A percentile compares a stretch with the other conserved stretches of the same genome.
phyloP scores from a whole-genome alignment of 805 yeast genomes.

The Pichia thaimueangensis region DNA sequence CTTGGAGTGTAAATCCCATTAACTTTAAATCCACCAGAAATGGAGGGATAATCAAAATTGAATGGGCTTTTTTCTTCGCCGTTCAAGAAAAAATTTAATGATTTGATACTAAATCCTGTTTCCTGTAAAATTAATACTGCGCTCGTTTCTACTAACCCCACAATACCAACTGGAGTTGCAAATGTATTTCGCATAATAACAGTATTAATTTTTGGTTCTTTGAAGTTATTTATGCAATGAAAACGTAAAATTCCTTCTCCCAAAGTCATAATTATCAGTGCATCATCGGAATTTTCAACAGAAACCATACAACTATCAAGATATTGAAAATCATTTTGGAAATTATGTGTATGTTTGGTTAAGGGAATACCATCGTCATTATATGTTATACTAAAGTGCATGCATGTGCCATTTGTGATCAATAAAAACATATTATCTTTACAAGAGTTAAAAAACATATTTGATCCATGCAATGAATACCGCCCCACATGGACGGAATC shows the following conservation, averaged over 20 bases:
- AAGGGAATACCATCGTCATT: background rate
- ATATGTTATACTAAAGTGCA: background rate
- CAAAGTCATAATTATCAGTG: background rate
- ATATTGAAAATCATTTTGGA: background rate
- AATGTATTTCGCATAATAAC: constrained; percentile 18
- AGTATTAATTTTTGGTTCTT: background rate
- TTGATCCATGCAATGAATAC: background rate
- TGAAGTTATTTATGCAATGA: background rate
- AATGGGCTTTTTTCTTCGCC: constrained; percentile 21
- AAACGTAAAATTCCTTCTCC: background rate
- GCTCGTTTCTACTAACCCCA: constrained; percentile 22
- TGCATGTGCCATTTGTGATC: background rate
- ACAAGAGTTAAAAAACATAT: background rate
- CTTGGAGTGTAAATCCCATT: constrained; percentile 25
- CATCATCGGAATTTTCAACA: constrained; percentile 2
- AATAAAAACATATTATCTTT: background rate
- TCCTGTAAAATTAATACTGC: constrained; percentile 25
- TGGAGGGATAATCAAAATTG: background rate
- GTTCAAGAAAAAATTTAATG: constrained; percentile 21
- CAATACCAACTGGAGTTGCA: constrained; percentile 24
- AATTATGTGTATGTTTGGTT: background rate
- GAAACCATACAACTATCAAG: constrained; percentile 7
- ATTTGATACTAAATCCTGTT: constrained; percentile 19
- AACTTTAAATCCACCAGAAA: constrained; percentile 6
- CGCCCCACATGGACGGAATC: background rate